Evolutionary conservation across 352 stramenopile genomes (phyloP).

Genomic region (Phytophthora parvispora): DNA sequence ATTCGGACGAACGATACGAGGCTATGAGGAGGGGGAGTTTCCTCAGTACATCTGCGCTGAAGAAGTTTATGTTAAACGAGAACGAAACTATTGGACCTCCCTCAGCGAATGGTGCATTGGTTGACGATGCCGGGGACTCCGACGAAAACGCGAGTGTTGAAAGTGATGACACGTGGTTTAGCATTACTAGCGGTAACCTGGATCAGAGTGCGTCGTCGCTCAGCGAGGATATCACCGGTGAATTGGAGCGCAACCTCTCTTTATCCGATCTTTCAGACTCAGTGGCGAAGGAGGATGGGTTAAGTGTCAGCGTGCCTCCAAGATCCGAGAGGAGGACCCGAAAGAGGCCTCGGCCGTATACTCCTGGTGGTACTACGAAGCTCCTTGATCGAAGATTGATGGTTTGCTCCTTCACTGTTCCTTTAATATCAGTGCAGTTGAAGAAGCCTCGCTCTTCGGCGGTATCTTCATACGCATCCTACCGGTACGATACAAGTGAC

Average conservation of each 20-base stretch:
- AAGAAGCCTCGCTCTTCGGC: constrained; percentile 72
- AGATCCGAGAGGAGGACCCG: constrained; percentile 33
- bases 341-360: constrained; percentile 35
- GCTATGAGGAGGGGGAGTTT: constrained; percentile 48
- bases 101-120: constrained; percentile 16
- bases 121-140: constrained; percentile 46
- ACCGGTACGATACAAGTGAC: constrained; percentile 67
- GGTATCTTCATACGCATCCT: constrained; percentile 60
- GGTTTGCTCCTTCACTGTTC: constrained; percentile 87
- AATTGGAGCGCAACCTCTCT: constrained; percentile 23
- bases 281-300: background rate
- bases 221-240: constrained; percentile 15
- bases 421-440: constrained; percentile 83
- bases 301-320: constrained; percentile 12
- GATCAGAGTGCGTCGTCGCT: constrained; percentile 39
- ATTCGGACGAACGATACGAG: constrained; percentile 28
- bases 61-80: constrained; percentile 61
- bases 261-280: constrained; percentile 28
- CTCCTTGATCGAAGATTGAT: constrained; percentile 77
- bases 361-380: constrained; percentile 39
- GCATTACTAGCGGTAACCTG: constrained; percentile 78
- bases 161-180: constrained; percentile 93
- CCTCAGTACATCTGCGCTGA: constrained; percentile 61
- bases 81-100: constrained; percentile 23
- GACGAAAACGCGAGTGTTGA: constrained; percentile 77